phyloP scores from a whole-genome alignment of 148 eudicot genomes.

The Vaccinium vitisidaea region DNA sequence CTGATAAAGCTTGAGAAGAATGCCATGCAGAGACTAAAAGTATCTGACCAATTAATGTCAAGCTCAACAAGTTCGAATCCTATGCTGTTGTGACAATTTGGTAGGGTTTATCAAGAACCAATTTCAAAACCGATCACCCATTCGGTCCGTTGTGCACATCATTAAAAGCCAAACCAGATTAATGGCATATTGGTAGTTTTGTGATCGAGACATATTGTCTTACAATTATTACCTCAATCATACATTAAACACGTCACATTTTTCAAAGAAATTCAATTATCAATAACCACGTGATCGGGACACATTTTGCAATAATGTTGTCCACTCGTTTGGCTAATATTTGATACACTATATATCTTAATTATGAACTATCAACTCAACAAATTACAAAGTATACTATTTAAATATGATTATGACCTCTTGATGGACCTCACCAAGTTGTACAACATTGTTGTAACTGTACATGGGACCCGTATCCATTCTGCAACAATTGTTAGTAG shows the following conservation, averaged over 20 bases:
- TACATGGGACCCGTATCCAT: background rate
- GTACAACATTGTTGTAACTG: background rate
- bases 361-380: background rate
- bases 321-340: background rate
- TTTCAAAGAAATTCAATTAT: background rate
- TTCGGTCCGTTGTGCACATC: background rate
- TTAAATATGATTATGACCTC: background rate
- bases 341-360: too few relatives aligned
- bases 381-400: background rate
- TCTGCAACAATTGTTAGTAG: too few relatives aligned
- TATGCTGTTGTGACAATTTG: background rate
- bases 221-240: background rate
- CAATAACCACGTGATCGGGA: background rate
- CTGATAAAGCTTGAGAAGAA: background rate
- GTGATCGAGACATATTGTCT: background rate
- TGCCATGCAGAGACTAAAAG: background rate
- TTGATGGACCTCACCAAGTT: background rate
- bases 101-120: too few relatives aligned
- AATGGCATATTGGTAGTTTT: background rate
- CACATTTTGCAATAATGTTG: background rate
- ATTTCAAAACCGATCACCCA: too few relatives aligned
- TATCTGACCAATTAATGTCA: too few relatives aligned
- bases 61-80: background rate
- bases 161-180: background rate
- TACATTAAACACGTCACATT: background rate